Percentiles rank a stretch among this genome's conserved stretches.
Evolutionary conservation across 148 eudicot species (phyloP).

Genomic region (Nepenthes gracilis): DNA sequence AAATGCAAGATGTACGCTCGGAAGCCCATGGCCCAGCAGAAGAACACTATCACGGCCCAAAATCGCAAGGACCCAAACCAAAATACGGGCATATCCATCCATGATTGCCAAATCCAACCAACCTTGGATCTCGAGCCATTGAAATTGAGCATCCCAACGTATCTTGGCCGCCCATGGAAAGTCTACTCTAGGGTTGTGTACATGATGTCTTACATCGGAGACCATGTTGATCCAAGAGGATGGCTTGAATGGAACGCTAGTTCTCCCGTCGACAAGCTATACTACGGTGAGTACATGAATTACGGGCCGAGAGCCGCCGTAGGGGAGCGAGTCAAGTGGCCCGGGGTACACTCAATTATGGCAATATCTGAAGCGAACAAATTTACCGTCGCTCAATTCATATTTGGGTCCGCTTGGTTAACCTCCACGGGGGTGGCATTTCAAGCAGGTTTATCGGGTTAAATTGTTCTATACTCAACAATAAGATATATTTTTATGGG

Average conservation of each 20-base stretch:
- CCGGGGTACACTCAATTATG: constrained; percentile 43
- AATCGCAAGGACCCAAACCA: constrained; percentile 86
- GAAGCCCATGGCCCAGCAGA: constrained; percentile 50
- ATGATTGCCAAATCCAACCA: constrained; percentile 39
- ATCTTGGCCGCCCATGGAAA: constrained; percentile 89
- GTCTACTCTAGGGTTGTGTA: constrained; percentile 53
- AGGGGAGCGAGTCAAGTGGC: constrained; percentile 61
- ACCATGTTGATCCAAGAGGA: constrained; percentile 60
- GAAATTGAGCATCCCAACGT: constrained; percentile 36
- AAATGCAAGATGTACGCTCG: constrained; percentile 62
- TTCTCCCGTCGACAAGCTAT: constrained; percentile 50
- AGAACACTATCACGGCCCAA: constrained; percentile 88
- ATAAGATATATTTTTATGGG: no score
- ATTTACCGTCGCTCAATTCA: constrained; percentile 69
- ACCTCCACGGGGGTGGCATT: constrained; percentile 81
- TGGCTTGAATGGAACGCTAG: constrained; percentile 86
- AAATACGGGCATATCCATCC: constrained; percentile 88
- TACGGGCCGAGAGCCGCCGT: constrained; percentile 54
- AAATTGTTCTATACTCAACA: neutral
- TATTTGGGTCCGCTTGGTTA: constrained; percentile 59
- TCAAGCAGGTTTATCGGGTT: constrained; percentile 48
- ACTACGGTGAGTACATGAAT: constrained; percentile 84
- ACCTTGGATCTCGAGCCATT: constrained; percentile 41
- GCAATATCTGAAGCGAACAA: constrained; percentile 36
- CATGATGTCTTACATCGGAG: constrained; percentile 57